A percentile compares a stretch with the other conserved stretches of the same genome.
Conservation (phyloP, 306 rosid species). For the Bauhinia variegata region DNA sequence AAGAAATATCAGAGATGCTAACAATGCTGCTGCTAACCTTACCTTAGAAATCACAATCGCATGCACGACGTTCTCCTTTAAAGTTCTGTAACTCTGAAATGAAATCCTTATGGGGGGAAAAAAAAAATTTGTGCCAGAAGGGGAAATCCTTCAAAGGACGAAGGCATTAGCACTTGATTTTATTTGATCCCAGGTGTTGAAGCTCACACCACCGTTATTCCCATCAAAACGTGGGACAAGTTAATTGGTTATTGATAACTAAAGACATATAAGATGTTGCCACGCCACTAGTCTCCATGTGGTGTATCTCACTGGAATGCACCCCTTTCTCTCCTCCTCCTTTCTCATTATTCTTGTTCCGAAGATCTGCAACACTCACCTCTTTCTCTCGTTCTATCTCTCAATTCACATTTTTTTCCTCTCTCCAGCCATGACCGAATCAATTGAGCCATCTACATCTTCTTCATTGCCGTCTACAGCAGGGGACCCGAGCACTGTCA, state of each 20-base stretch:
- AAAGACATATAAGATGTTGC: conserved; percentile 14
- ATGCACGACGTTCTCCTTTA: no score
- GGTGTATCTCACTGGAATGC: conserved; percentile 37
- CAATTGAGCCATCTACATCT: conserved; percentile 63
- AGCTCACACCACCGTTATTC: not conserved
- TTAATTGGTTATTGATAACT: conserved; percentile 2
- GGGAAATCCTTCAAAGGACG: not conserved
- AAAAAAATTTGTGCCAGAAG: conserved; percentile 31
- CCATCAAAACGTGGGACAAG: not conserved
- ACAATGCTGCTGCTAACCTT: no score
- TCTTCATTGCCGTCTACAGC: conserved; percentile 41
- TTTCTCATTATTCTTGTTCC: conserved; percentile 25
- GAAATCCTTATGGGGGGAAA: no score
- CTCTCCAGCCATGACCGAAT: conserved; percentile 67
- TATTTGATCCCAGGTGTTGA: not conserved
- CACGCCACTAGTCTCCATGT: conserved; percentile 30
- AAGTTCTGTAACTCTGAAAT: no score
- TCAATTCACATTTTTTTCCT: conserved; percentile 20
- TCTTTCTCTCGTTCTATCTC: not conserved
- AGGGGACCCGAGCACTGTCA: conserved; percentile 55
- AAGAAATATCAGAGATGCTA: no score
- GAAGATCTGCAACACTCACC: conserved; percentile 49
- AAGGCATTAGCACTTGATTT: not conserved
- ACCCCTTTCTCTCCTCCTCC: conserved; percentile 35
- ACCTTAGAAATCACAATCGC: no score